Conservation (phyloP, 2,329 filamentous ascomycete species). For the Sclerotiophoma versabilis region DNA sequence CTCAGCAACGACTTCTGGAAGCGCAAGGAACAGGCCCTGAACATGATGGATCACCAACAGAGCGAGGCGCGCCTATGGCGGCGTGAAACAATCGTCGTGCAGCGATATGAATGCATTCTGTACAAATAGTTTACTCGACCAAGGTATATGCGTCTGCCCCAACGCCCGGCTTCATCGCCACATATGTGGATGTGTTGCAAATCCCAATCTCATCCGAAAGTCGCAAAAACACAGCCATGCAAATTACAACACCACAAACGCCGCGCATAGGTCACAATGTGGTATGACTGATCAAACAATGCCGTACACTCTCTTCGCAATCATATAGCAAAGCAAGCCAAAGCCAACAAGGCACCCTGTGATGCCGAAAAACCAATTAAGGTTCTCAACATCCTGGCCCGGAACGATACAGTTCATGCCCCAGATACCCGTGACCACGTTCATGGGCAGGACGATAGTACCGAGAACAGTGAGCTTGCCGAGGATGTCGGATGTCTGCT, state of each 20-base stretch:
- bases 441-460: constrained; percentile 98
- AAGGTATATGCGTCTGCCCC: neutral
- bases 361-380: constrained; percentile 61
- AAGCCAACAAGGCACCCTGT: constrained; percentile 80
- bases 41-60: too few relatives aligned
- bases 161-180: neutral
- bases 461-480: constrained; percentile 94
- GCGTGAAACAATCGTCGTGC: too few relatives aligned
- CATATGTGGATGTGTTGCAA: neutral
- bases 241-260: neutral
- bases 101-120: neutral
- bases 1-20: too few relatives aligned
- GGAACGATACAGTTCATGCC: constrained; percentile 95
- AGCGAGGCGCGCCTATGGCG: too few relatives aligned
- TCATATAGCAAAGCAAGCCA: constrained; percentile 78
- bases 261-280: neutral
- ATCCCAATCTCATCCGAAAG: neutral
- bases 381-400: constrained; percentile 81
- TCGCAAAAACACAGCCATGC: neutral
- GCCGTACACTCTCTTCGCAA: constrained; percentile 72
- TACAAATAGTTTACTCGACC: neutral
- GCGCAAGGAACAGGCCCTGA: too few relatives aligned
- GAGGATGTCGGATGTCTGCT: constrained; percentile 93
- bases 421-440: constrained; percentile 98
- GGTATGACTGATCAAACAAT: constrained; percentile 35